These are phyloP conservation scores for Nothophaeocryptopus gaeumannii DNA, from an alignment of 2,329 filamentous ascomycete genomes.

Conservation along the genomic window DNA sequence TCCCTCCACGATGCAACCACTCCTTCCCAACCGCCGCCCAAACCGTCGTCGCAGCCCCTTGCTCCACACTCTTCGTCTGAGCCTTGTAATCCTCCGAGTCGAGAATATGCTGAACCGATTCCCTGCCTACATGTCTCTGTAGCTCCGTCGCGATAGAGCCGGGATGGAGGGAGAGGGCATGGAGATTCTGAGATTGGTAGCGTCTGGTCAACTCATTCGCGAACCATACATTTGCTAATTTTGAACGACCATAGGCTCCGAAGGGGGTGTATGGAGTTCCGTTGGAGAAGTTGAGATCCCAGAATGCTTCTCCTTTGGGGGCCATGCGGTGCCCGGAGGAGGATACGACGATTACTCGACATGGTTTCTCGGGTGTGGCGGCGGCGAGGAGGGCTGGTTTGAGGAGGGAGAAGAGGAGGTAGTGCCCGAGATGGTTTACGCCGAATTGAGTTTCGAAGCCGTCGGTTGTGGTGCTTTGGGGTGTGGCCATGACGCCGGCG, in stretches of 20 bases:
- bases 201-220: slow-evolving; percentile 52
- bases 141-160: slow-evolving; percentile 40
- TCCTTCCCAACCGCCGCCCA: slow-evolving; percentile 44
- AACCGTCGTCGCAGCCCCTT: slow-evolving; percentile 50
- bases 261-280: slow-evolving; percentile 41
- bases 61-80: slow-evolving; percentile 36
- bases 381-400: slow-evolving; percentile 43
- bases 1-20: slow-evolving; percentile 37
- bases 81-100: slow-evolving; percentile 6
- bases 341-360: slow-evolving; percentile 48
- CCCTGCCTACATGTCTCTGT: slow-evolving; percentile 4
- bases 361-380: slow-evolving; percentile 40
- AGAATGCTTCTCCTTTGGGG: too few relatives aligned
- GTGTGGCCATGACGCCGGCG: slow-evolving; percentile 42
- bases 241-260: slow-evolving; percentile 48
- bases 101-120: too few relatives aligned
- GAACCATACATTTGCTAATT: slow-evolving; percentile 52
- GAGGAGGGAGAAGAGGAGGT: slow-evolving; percentile 53
- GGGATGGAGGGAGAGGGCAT: slow-evolving; percentile 47
- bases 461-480: slow-evolving; percentile 39
- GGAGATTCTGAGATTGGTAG: slow-evolving; percentile 45
- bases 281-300: slow-evolving; percentile 38
- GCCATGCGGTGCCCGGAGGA: slow-evolving; percentile 43
- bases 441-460: slow-evolving; percentile 51
- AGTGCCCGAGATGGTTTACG: slow-evolving; percentile 49